These are phyloP conservation scores for Tulasnella sp. DNA, from an alignment of 768 basidiomycete genomes.

Conservation along the genomic window DNA sequence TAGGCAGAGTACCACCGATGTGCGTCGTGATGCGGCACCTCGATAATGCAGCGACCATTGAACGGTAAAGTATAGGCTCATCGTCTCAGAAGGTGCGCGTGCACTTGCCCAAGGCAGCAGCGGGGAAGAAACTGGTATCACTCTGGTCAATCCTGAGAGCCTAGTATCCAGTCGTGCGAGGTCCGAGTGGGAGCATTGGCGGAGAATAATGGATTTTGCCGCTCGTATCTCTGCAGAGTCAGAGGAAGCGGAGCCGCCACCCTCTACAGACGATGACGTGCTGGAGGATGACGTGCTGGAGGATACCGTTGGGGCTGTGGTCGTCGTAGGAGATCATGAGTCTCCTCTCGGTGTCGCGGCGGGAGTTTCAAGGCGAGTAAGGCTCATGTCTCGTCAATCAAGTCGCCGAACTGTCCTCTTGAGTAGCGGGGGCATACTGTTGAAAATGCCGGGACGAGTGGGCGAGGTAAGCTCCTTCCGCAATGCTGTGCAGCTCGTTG, in stretches of 20 bases:
- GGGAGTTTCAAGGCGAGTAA: constrained; percentile 23
- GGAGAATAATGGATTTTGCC: constrained; percentile 28
- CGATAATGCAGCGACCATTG: constrained; percentile 4
- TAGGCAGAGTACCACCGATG: constrained; percentile 63
- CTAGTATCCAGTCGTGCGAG: constrained; percentile 41
- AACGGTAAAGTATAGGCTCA: constrained; percentile 31
- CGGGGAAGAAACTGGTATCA: constrained; percentile 21
- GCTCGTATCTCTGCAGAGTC: too few relatives aligned
- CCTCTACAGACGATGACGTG: neutral
- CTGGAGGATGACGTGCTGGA: constrained; percentile 29
- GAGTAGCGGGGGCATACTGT: constrained; percentile 59
- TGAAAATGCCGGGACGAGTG: constrained; percentile 60
- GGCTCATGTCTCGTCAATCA: neutral
- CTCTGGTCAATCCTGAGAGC: constrained; percentile 32
- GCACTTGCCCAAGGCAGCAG: too few relatives aligned
- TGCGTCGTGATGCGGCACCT: constrained; percentile 26
- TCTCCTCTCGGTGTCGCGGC: constrained; percentile 20
- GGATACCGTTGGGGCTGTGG: constrained; percentile 76
- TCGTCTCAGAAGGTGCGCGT: constrained; percentile 50
- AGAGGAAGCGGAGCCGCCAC: too few relatives aligned
- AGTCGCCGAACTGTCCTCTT: neutral
- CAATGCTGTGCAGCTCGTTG: neutral
- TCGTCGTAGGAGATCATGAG: constrained; percentile 25
- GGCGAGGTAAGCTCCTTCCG: constrained; percentile 44
- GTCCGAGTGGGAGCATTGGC: constrained; percentile 53